Conservation (phyloP, 139 green algal species). For the Haematococcus lacustris region DNA sequence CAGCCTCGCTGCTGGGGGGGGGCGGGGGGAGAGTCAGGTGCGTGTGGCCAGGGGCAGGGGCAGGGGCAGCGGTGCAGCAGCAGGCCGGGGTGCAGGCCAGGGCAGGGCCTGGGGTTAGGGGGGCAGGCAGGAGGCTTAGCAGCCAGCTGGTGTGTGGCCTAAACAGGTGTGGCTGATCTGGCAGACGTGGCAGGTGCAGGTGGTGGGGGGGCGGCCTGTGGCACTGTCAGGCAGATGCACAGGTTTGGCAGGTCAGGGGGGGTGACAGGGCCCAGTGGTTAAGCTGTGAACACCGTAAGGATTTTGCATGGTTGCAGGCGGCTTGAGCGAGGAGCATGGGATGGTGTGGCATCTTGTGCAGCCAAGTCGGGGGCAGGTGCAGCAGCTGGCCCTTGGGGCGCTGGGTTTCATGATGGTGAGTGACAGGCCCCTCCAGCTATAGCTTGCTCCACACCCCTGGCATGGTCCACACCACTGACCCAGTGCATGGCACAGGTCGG, state of each 20-base stretch:
- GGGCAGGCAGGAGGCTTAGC: no score
- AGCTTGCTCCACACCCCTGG: neutral
- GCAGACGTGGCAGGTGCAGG: no score
- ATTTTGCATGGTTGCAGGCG: neutral
- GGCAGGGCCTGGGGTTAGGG: no score
- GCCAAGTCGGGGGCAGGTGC: slow-evolving; percentile 5
- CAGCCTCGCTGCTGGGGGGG: neutral
- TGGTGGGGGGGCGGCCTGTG: neutral
- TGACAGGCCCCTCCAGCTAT: neutral
- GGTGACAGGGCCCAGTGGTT: neutral
- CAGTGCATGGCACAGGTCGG: slow-evolving; percentile 10
- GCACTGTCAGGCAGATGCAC: neutral
- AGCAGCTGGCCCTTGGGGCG: slow-evolving; percentile 15
- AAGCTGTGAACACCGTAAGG: no score
- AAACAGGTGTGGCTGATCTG: no score
- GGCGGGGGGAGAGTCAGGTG: neutral
- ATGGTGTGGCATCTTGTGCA: neutral
- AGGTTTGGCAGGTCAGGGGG: slow-evolving; percentile 1
- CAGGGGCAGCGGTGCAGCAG: no score
- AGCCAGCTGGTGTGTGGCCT: no score
- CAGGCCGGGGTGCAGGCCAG: no score
- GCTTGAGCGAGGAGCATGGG: neutral
- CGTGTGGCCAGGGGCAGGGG: neutral
- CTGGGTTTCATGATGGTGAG: slow-evolving; percentile 20
- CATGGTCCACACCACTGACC: neutral